phyloP scores from a whole-genome alignment of 2,329 filamentous ascomycete species.

The Emmonsiellopsis sp. region DNA sequence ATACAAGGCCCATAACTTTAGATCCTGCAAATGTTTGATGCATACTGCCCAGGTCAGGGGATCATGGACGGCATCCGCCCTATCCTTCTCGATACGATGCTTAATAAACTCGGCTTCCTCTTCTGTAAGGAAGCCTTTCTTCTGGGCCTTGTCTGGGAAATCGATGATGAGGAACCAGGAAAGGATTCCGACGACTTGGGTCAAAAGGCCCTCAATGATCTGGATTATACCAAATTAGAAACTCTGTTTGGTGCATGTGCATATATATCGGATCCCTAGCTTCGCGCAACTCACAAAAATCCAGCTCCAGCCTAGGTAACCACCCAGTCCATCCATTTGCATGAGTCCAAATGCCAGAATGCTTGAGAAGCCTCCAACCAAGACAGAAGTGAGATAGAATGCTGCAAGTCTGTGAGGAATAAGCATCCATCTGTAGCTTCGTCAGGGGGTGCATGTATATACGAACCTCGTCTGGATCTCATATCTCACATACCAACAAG shows the following conservation, averaged over 20 bases:
- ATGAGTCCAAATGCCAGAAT: slow-evolving; percentile 35
- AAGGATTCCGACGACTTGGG: slow-evolving; percentile 14
- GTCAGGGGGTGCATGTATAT: slow-evolving; percentile 6
- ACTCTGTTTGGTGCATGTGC: not conserved
- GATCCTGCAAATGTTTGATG: slow-evolving; percentile 5
- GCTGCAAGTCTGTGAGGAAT: slow-evolving; percentile 30
- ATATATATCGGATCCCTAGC: not conserved
- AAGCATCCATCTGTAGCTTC: slow-evolving; percentile 9
- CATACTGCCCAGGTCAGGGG: slow-evolving; percentile 37
- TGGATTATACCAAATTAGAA: not conserved
- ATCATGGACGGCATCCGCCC: slow-evolving; percentile 40
- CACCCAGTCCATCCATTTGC: slow-evolving; percentile 33
- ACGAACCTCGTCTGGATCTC: slow-evolving; percentile 29
- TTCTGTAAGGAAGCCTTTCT: slow-evolving; percentile 24
- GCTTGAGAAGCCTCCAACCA: slow-evolving; percentile 39
- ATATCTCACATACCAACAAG: slow-evolving; percentile 51
- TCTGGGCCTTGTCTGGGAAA: slow-evolving; percentile 22
- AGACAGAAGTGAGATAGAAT: slow-evolving; percentile 41
- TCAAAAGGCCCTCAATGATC: slow-evolving; percentile 38
- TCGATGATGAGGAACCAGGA: slow-evolving; percentile 26
- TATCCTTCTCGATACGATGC: slow-evolving; percentile 41
- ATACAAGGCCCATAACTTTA: slow-evolving; percentile 9
- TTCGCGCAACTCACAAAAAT: slow-evolving; percentile 32
- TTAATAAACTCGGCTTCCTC: slow-evolving; percentile 40
- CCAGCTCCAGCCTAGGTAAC: slow-evolving; percentile 44